These are phyloP conservation scores for Viola odorata DNA, from an alignment of 345 rosid species.

Conservation along the genomic window DNA sequence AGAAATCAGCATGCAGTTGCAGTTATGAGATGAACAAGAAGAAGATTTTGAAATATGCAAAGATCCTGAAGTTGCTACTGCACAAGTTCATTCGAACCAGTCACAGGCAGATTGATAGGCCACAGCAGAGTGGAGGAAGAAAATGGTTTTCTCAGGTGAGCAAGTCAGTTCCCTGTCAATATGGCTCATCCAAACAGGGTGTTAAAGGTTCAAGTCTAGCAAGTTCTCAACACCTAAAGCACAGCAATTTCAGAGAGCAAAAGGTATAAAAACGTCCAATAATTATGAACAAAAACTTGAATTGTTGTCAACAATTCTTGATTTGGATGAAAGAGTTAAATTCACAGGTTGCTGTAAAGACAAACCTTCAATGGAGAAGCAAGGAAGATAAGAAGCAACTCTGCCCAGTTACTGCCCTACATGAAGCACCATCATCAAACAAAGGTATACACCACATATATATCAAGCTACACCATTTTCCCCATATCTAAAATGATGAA, in stretches of 20 bases:
- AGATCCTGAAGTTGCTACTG: slow-evolving; percentile 21
- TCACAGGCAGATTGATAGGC: slow-evolving; percentile 3
- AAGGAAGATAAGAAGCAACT: slow-evolving; percentile 14
- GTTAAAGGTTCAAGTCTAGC: slow-evolving; percentile 3
- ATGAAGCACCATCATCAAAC: slow-evolving; percentile 10
- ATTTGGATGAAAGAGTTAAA: slow-evolving; percentile 5
- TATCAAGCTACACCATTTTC: no score
- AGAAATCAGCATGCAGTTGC: neutral
- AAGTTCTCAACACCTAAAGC: slow-evolving; percentile 8
- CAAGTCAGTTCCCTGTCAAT: slow-evolving; percentile 7
- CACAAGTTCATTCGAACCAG: slow-evolving; percentile 16
- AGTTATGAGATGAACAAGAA: slow-evolving; percentile 6
- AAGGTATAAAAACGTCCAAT: slow-evolving; percentile 19
- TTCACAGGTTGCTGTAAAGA: slow-evolving; percentile 6
- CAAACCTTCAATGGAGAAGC: slow-evolving; percentile 5
- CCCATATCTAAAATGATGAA: neutral
- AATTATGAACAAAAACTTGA: neutral
- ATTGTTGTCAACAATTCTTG: neutral
- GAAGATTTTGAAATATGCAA: neutral
- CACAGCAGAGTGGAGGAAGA: slow-evolving; percentile 10
- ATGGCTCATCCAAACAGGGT: neutral
- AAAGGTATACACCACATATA: slow-evolving; percentile 13
- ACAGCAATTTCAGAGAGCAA: slow-evolving; percentile 9
- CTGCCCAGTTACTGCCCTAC: slow-evolving; percentile 4
- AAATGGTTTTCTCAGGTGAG: slow-evolving; percentile 10